phyloP scores from a whole-genome alignment of 2,329 filamentous ascomycete species.

The Sclerotinia borealis region DNA sequence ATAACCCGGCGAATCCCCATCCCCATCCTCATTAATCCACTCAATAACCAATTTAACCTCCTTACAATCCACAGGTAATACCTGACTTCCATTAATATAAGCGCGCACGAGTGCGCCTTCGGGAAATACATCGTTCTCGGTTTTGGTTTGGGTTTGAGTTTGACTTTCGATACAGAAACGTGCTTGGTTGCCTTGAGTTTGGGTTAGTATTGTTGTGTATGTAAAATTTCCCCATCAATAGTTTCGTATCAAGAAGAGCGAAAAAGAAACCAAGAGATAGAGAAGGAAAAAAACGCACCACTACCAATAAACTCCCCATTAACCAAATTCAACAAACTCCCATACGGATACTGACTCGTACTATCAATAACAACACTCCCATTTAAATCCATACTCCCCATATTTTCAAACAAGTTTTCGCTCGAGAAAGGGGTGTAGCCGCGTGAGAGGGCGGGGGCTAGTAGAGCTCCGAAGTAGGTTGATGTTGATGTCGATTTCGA shows the following conservation, averaged over 20 bases:
- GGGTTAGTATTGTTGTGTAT: background rate
- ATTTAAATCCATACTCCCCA: background rate
- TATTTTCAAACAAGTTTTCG: background rate
- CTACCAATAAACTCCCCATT: background rate
- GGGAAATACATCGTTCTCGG: background rate
- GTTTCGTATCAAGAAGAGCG: background rate
- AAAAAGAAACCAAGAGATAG: too few species aligned
- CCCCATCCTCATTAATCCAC: slow-evolving; percentile 28
- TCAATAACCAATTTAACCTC: slow-evolving; percentile 7
- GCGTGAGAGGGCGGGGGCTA: too few species aligned
- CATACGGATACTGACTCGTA: slow-evolving; percentile 4
- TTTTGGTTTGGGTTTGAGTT: background rate
- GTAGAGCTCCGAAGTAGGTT: too few species aligned
- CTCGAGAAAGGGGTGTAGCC: background rate
- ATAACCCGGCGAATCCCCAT: background rate
- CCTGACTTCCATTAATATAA: background rate
- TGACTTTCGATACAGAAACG: slow-evolving; percentile 1
- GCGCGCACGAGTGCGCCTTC: background rate
- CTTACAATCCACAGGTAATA: background rate
- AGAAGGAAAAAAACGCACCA: background rate
- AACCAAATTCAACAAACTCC: background rate
- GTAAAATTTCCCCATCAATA: background rate
- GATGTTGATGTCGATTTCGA: too few species aligned
- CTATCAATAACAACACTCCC: background rate
- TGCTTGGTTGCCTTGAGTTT: background rate